Evolutionary conservation across 345 rosid species (phyloP).

Genomic region (Moricandia arvensis): DNA sequence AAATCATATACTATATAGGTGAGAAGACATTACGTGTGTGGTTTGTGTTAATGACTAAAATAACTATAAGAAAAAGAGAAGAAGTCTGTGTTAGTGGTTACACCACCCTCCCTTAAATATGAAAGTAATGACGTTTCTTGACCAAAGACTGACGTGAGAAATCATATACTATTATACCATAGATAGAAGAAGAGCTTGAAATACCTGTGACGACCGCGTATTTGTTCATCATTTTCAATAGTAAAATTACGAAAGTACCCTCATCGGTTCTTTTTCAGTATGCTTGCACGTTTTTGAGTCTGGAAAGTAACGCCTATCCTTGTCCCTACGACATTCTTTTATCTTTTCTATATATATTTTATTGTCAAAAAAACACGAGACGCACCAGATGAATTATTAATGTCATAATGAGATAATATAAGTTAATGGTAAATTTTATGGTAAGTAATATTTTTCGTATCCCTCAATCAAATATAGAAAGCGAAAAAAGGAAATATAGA

Average conservation of each 20-base stretch:
- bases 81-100: neutral
- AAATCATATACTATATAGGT: neutral
- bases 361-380: neutral
- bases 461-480: neutral
- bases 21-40: constrained; percentile 11
- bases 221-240: neutral
- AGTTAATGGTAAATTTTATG: neutral
- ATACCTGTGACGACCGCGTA: constrained; percentile 25
- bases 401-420: too few relatives aligned
- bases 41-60: neutral
- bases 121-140: neutral
- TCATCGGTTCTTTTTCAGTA: constrained; percentile 14
- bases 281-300: constrained; percentile 19
- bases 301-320: constrained; percentile 1
- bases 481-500: neutral
- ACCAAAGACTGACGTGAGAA: constrained; percentile 10
- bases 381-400: neutral
- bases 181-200: neutral
- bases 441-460: neutral
- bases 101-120: neutral
- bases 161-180: neutral
- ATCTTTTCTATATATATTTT: neutral
- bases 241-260: neutral
- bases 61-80: neutral
- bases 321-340: neutral